These are phyloP conservation scores for Fraxinus floribunda DNA, from an alignment of 305 asterid genomes.

Conservation along the genomic window DNA sequence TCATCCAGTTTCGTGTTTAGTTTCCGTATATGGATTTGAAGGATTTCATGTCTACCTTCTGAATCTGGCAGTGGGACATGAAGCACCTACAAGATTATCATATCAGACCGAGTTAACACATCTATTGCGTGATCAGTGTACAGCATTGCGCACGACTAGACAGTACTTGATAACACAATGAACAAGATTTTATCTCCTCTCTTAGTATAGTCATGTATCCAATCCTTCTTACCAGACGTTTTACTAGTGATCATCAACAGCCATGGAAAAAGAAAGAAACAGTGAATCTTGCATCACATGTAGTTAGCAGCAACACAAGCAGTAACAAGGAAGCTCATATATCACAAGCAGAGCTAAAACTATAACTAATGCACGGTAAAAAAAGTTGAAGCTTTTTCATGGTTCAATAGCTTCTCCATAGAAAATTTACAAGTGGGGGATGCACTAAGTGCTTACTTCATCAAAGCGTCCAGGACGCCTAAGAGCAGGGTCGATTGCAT, in stretches of 20 bases:
- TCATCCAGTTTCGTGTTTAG: slow-evolving; percentile 45
- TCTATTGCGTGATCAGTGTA: background rate
- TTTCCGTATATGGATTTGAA: slow-evolving; percentile 64
- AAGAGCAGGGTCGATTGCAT: slow-evolving; percentile 88
- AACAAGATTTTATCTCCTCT: background rate
- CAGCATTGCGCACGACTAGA: background rate
- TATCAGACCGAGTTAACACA: background rate
- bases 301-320: background rate
- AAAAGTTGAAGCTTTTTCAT: background rate
- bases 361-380: no score
- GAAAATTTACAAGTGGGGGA: background rate
- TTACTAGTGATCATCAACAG: background rate
- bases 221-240: background rate
- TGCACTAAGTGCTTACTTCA: slow-evolving; percentile 43
- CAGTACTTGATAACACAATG: background rate
- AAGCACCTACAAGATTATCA: slow-evolving; percentile 53
- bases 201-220: background rate
- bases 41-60: slow-evolving; percentile 79
- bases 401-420: background rate
- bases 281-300: background rate
- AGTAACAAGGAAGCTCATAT: background rate
- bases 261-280: background rate
- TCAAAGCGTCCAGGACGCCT: slow-evolving; percentile 97
- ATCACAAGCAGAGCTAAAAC: background rate
- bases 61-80: slow-evolving; percentile 93